Conservation (phyloP, 768 basidiomycete species). For the Lentinula aciculospora region DNA sequence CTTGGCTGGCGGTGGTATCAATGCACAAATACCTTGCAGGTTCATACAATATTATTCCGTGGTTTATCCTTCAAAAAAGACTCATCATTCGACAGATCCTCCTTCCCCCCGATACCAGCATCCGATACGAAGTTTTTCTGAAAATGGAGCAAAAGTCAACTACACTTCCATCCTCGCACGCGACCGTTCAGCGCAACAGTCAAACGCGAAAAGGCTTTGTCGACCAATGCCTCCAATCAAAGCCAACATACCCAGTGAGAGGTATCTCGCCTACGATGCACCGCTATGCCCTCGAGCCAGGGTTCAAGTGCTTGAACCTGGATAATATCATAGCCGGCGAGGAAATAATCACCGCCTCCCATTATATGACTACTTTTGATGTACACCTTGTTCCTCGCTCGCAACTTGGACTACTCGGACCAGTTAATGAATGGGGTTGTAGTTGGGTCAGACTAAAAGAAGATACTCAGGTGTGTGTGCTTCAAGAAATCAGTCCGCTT, state of each 20-base stretch:
- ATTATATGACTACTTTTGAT: not conserved
- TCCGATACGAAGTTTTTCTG: not conserved
- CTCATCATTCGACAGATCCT: not conserved
- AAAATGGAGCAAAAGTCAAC: not conserved
- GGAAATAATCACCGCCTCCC: not conserved
- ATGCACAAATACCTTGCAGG: slow-evolving; percentile 2
- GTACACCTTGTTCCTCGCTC: slow-evolving; percentile 1
- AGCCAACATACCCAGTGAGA: slow-evolving; percentile 2
- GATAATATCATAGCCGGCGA: not conserved
- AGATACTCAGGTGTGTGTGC: not conserved
- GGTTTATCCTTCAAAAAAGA: not conserved
- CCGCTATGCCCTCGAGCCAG: slow-evolving; percentile 6
- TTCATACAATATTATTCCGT: not conserved
- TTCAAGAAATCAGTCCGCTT: not conserved
- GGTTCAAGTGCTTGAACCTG: slow-evolving; percentile 1
- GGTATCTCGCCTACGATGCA: not conserved
- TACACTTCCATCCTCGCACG: not conserved
- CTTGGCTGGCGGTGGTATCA: slow-evolving; percentile 5
- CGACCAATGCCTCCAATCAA: not conserved
- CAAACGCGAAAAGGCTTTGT: not conserved
- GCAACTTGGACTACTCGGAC: not conserved
- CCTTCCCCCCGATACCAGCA: slow-evolving; percentile 1
- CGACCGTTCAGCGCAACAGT: not conserved
- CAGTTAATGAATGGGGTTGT: not conserved
- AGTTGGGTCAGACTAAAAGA: not conserved